Base-by-base conservation (phyloP, 2,329 filamentous ascomycete genomes). In the Fusarium sambucinum region DNA sequence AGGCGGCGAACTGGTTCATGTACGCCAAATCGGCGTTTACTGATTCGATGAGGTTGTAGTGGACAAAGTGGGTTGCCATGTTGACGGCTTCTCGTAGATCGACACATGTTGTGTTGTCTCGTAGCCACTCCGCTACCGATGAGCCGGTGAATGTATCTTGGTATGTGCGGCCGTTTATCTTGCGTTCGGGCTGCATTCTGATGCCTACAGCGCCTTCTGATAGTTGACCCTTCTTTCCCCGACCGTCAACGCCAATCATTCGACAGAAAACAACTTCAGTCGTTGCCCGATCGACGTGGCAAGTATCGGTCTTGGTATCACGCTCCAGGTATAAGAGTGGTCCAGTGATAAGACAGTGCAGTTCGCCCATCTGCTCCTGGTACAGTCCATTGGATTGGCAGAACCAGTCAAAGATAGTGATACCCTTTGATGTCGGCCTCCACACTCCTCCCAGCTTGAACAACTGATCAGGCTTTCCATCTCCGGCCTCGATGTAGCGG, bases 381-480 rank as follows among this genome's bases (percentile, higher is more conserved):
- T 96, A 93, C 72, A 98, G 97, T 63, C 95, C 96, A 73, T 99
- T 99, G 72, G 93, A 89, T 64, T 93, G 88, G 80, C 95, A 98
- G 82, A 98, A 99, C 57, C 92, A 88, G 76, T 96, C 91, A 66
- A 99, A 81, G 52, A 98, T 91, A 74, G 93, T 90, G 76, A 97
- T 93, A 41, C 95, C 96, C 82, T 99, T 99, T n/a, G 95, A 90
- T 0, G 96, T 97, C 69, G 98, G 83, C 76, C 97, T 94, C 92
- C 95, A 98, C 21, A 98, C 90, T 53, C 93, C 65, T 19, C 70
- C 93, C 82, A 96, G 90, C n/a, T 88, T 90, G 80, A 98, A 99
- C 32, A 92, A 82, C 64, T 88, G 85, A 71, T 90, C 89, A 46
- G 90, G 86, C 80, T 95, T 96, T 70, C 93, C 93, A 77, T 98